Conservation (phyloP, 805 yeast genomes). For the Candida andamanensis region DNA sequence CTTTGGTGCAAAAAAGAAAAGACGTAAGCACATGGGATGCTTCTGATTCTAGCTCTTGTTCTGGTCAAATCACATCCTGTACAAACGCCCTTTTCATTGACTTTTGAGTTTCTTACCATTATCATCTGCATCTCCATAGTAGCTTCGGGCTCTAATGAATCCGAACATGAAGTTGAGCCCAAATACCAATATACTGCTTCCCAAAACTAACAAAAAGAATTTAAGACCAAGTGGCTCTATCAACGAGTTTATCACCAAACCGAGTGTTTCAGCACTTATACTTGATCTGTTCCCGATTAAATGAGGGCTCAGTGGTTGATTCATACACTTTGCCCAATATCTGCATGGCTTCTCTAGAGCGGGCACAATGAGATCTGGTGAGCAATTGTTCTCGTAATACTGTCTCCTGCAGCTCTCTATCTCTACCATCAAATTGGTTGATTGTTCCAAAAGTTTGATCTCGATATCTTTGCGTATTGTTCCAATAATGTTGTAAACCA, state of each 20-base stretch:
- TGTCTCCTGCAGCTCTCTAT: slow-evolving; percentile 49
- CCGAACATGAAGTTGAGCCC: slow-evolving; percentile 63
- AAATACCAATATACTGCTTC: slow-evolving; percentile 45
- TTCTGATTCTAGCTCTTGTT: too few species aligned
- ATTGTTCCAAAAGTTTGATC: slow-evolving; percentile 44
- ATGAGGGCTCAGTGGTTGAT: slow-evolving; percentile 41
- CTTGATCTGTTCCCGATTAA: slow-evolving; percentile 46
- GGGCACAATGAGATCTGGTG: slow-evolving; percentile 50
- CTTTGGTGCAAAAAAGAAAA: too few species aligned
- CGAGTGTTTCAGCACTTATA: slow-evolving; percentile 58
- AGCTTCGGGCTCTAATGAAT: slow-evolving; percentile 52
- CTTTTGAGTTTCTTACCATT: not conserved
- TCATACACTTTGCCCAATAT: slow-evolving; percentile 65
- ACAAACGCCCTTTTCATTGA: too few species aligned
- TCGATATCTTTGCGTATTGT: slow-evolving; percentile 53
- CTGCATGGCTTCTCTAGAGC: slow-evolving; percentile 54
- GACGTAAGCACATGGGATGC: too few species aligned
- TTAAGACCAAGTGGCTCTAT: slow-evolving; percentile 66
- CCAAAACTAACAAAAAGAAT: slow-evolving; percentile 42
- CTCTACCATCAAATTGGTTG: slow-evolving; percentile 43
- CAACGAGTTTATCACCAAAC: slow-evolving; percentile 55
- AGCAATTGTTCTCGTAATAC: slow-evolving; percentile 54
- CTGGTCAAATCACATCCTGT: too few species aligned
- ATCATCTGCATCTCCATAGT: slow-evolving; percentile 27
- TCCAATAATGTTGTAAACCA: slow-evolving; percentile 39